Evolutionary conservation across 2,329 filamentous ascomycete species (phyloP), one percentile per base, ranked within the genome.

Genomic region (Phoma sp.): DNA sequence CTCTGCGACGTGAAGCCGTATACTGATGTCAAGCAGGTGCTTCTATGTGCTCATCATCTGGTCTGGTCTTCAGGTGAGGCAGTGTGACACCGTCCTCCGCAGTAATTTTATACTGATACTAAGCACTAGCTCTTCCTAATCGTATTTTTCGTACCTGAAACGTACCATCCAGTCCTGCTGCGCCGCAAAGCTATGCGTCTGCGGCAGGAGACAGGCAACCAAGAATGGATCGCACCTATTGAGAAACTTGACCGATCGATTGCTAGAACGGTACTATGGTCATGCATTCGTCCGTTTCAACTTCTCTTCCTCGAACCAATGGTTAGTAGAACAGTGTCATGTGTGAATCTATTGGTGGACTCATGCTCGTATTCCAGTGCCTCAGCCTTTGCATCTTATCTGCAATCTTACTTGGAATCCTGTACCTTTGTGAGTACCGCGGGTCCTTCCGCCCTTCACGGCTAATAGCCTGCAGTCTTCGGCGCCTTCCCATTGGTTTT

Each of bases 401-500:
- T 0, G 91, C 91, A 35, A 85, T 97, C 48, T 79, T 96, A n/a
- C 80, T 96, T 7, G 93, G 92, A 4, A 89, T 96, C 39, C 78
- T 96, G 2, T 96, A 96, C 70, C 84, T 96, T 35, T 96, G 53
- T 56, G 13, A 56, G 53, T 56, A 30, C 18, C 27, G 27, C 23
- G 25, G 14, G 9, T 32, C 24, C 90, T 89, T 22, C 90, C 89
- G 0, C 93, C 95, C 67, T 83, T 87, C 4, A 77, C 93, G 27
- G 14, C 47, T 55, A 23, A 56, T 44, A 25, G 32, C 5, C 30
- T 35, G 29, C 48, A 48, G 55, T 56, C 46, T 59, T 63, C 18
- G 91, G 91, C 18, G 91, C 92, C 0, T 96, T 96, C 66, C 84
- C 89, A 4, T 78, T 96, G 39, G 86, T 96, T 13, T 96, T 96